These are phyloP conservation scores for Sorghum bicolor DNA, from an alignment of 176 grass and related monocot species.

Conservation along the genomic window Sorghum_bicolor_NCBIv3 NC_012875.2:53022501-53023000, in stretches of 20 bases:
- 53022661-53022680: slow-evolving; percentile 1
- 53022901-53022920: slow-evolving; percentile 37
- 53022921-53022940: slow-evolving; percentile 50
- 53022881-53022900: neutral
- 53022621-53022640: neutral
- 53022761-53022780: slow-evolving; percentile 51
- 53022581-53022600: slow-evolving; percentile 30
- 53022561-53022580: slow-evolving; percentile 38
- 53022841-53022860: slow-evolving; percentile 17
- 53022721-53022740: slow-evolving; percentile 29
- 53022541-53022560: slow-evolving; percentile 37
- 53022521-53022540: neutral
- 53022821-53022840: slow-evolving; percentile 51
- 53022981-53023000: slow-evolving; percentile 49
- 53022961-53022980: slow-evolving; percentile 32
- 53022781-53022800: slow-evolving; percentile 9
- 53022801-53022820: slow-evolving; percentile 25
- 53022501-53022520: slow-evolving; percentile 36
- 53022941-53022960: slow-evolving; percentile 14
- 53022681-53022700: neutral
- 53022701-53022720: neutral
- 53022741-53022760: slow-evolving; percentile 30
- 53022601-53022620: neutral
- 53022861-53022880: slow-evolving; percentile 15
- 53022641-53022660: slow-evolving; percentile 31